Evolutionary conservation across 257 asterid species (phyloP), one percentile per base, ranked within the genome.

Genomic region (Salvia miltiorrhiza): DNA sequence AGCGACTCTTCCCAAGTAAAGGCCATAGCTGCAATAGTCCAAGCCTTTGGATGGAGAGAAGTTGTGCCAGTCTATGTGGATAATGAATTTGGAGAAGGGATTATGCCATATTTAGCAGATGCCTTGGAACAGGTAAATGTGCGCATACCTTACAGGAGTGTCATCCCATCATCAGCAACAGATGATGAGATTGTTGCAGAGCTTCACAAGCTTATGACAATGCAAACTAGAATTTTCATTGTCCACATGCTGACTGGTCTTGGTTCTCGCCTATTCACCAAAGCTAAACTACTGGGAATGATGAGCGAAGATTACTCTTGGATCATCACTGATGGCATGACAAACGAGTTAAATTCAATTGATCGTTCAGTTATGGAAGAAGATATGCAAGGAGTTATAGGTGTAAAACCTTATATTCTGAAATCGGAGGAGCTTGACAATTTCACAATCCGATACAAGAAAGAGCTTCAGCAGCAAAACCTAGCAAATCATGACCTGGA

Each of bases 221-320:
- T 78, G 85, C 80, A 80, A 10, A 80, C 84, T 1, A 39, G 86
- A 50, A 84, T 83, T 19, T 83, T 83, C 65, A 24, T 83, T 0
- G 81, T 78, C 26, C 85, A 80, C 52, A 19, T 60, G 79, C 10
- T 64, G 48, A 1, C 9, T 16, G 13, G 39, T 0, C 72, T 77
- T 1, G 81, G 65, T 6, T 52, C 83, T 37, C 76, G 79, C 1
- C 65, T 77, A 3, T 81, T 81, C 49, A 21, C 72, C 21, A 72
- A 57, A 43, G 83, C 79, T 0, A 75, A 77, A 7, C 45, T 62
- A 7, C 59, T 69, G 4, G n/a, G n/a, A n/a, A n/a, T n/a, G n/a
- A n/a, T n/a, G n/a, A n/a, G n/a, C n/a, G n/a, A n/a, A n/a, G n/a
- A n/a, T n/a, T n/a, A n/a, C n/a, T n/a, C n/a, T n/a, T n/a, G n/a